A percentile compares a stretch with the other conserved stretches of the same genome.
Evolutionary conservation across 352 stramenopile genomes (phyloP).

Genomic region (Pythium monospermum): DNA sequence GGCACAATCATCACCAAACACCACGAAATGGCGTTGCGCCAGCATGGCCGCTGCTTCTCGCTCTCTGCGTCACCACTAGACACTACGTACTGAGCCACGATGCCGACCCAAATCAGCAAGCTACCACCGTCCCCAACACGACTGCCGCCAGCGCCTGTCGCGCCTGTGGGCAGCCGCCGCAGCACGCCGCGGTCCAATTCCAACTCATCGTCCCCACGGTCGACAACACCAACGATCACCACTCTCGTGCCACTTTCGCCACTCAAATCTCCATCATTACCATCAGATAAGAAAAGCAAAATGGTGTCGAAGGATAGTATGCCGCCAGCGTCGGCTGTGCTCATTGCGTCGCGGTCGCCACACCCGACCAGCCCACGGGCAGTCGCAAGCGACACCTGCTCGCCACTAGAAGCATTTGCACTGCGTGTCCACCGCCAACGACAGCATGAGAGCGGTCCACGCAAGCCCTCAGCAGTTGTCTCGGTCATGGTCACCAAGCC

Average conservation of each 20-base stretch:
- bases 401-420: conserved; percentile 10
- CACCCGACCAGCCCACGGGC: conserved; percentile 6
- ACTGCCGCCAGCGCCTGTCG: background rate
- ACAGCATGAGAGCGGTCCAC: background rate
- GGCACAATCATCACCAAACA: too few relatives aligned
- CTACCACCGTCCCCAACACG: too few relatives aligned
- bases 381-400: background rate
- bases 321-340: conserved; percentile 7
- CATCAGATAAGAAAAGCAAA: too few relatives aligned
- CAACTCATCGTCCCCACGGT: background rate
- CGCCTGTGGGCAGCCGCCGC: background rate
- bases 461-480: background rate
- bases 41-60: too few relatives aligned
- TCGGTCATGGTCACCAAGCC: conserved; percentile 3
- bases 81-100: too few relatives aligned
- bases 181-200: conserved; percentile 4
- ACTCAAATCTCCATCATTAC: background rate
- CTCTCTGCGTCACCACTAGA: too few relatives aligned
- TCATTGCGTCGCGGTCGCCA: conserved; percentile 9
- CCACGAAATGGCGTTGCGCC: too few relatives aligned
- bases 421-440: conserved; percentile 7
- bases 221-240: too few relatives aligned
- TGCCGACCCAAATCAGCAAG: too few relatives aligned
- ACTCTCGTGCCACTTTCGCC: conserved; percentile 4
- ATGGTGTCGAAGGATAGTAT: background rate